These are phyloP conservation scores for Coleophoma cylindrospora DNA, from an alignment of 2,329 filamentous ascomycete species.

Conservation along the genomic window DNA sequence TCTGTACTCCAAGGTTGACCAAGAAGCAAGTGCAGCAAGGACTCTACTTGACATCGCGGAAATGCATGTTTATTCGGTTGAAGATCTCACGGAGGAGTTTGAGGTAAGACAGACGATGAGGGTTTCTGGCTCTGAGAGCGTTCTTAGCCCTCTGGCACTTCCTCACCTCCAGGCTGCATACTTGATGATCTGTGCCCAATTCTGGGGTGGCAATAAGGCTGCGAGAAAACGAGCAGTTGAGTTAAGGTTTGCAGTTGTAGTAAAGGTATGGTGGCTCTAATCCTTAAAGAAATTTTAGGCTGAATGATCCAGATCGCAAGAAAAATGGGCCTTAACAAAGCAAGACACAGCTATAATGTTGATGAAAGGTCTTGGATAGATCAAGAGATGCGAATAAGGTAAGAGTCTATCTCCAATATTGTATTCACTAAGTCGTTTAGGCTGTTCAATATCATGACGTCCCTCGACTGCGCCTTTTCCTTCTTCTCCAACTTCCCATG, in stretches of 20 bases:
- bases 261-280: conserved; percentile 28
- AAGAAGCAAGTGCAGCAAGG: conserved; percentile 31
- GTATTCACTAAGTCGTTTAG: conserved; percentile 14
- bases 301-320: conserved; percentile 28
- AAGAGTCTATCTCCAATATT: conserved; percentile 2
- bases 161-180: conserved; percentile 36
- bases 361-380: conserved; percentile 36
- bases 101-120: conserved; percentile 31
- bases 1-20: conserved; percentile 35
- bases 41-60: conserved; percentile 36
- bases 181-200: conserved; percentile 34
- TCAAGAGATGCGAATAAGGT: conserved; percentile 37
- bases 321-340: conserved; percentile 30
- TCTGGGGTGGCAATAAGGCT: conserved; percentile 34
- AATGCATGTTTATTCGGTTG: conserved; percentile 35
- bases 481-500: conserved; percentile 40
- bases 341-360: conserved; percentile 29
- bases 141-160: conserved; percentile 28
- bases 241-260: conserved; percentile 33
- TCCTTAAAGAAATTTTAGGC: neutral
- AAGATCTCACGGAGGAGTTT: conserved; percentile 32
- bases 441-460: conserved; percentile 32
- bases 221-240: conserved; percentile 36
- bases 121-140: conserved; percentile 16
- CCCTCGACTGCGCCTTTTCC: conserved; percentile 37